Base-by-base conservation (phyloP, 1,284 basidiomycete genomes). In the Ceratobasidium sp. region DNA sequence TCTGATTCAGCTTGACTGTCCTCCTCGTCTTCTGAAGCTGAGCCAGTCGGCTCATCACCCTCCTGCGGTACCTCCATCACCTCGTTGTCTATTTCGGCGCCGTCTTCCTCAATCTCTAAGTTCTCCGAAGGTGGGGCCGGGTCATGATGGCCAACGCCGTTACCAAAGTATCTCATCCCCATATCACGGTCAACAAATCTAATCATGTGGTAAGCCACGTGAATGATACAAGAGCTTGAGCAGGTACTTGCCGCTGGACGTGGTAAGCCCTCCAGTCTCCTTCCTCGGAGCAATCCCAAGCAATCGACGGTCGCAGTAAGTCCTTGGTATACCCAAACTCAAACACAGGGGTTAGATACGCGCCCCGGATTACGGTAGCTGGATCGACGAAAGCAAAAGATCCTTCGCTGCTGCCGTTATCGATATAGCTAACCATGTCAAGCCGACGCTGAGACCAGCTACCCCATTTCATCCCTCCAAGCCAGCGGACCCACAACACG, bases 311-410 rank as follows among this genome's bases (percentile, higher is more conserved):
- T 1, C n/a, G n/a, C 38, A 77, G 67, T 2, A 71, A 23, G 15
- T 59, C 44, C 12, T 3, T 12, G 7, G 67, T 82, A 1, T 20
- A 56, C 0, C 82, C 83, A n/a, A 77, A 28, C 0, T 67, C 71
- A 61, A 83, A 84, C 0, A 79, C 80, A 0, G 84, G 84, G 20
- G 84, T 81, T 12, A 85, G 61, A 76, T 87, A 86, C 40, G 80
- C 80, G 0, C 81, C 84, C 6, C 82, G 82, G 23, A 87, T 80
- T 56, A 88, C 81, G 1, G 82, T 78, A 0, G 77, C 61, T 0
- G 86, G 87, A 79, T 87, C 83, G 0, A 88, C 69, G 75, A 88
- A 88, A 7, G 85, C 84, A 80, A 87, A 88, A 0, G 86, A 83
- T 12, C 79, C 77, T 0, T 79, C 65, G 57, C 85, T 82, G 6